Evolutionary conservation across 768 basidiomycete species (phyloP).

Genomic region (Panellus pusillus): DNA sequence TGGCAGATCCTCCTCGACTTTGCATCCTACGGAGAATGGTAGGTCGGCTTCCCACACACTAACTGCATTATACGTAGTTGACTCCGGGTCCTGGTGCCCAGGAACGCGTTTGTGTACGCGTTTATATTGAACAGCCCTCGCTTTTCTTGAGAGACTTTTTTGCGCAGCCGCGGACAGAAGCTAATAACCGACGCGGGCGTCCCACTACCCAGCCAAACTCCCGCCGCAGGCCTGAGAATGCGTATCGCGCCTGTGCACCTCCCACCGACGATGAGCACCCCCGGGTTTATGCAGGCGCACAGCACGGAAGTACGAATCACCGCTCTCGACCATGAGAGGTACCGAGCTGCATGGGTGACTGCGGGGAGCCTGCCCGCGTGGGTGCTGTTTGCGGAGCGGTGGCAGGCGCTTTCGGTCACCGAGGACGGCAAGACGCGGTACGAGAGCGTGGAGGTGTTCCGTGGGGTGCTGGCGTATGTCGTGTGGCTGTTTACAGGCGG

Average conservation of each 20-base stretch:
- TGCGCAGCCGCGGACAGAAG: slow-evolving; percentile 10
- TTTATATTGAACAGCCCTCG: neutral
- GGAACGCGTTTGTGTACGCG: slow-evolving; percentile 19
- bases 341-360: slow-evolving; percentile 55
- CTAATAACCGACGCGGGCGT: neutral
- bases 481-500: slow-evolving; percentile 26
- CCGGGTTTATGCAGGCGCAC: slow-evolving; percentile 2
- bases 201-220: slow-evolving; percentile 5
- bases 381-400: slow-evolving; percentile 41
- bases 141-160: neutral
- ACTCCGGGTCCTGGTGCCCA: neutral
- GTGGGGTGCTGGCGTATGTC: slow-evolving; percentile 54
- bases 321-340: slow-evolving; percentile 49
- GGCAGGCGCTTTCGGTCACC: slow-evolving; percentile 57
- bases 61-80: too few relatives aligned
- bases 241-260: slow-evolving; percentile 8
- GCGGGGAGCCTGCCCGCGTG: slow-evolving; percentile 1
- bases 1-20: slow-evolving; percentile 67
- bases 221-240: neutral
- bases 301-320: slow-evolving; percentile 35
- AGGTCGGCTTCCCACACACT: neutral
- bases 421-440: slow-evolving; percentile 59
- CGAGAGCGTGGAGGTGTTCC: slow-evolving; percentile 63
- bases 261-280: slow-evolving; percentile 11
- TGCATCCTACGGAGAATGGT: slow-evolving; percentile 63